Conservation (phyloP, 768 basidiomycete species). For the Sporobolomyces phaffii region DNA sequence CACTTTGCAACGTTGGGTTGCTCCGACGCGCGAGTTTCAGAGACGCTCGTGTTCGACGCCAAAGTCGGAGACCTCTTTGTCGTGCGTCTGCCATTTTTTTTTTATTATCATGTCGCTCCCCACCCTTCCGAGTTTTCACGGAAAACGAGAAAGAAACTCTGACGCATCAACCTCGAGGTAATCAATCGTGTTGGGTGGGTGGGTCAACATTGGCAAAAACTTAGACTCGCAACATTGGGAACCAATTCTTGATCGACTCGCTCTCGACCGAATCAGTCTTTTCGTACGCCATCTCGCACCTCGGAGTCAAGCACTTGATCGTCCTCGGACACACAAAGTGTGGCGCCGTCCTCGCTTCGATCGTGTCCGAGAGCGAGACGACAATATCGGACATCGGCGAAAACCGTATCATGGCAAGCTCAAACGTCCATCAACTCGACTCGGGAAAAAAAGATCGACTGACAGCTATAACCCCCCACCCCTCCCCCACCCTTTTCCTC, state of each 20-base stretch:
- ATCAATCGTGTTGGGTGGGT: too few relatives aligned
- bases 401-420: constrained; percentile 16
- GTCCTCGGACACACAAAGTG: constrained; percentile 25
- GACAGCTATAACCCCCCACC: too few relatives aligned
- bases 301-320: constrained; percentile 22
- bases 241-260: constrained; percentile 24
- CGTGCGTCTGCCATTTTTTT: background rate
- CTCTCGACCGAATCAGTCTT: constrained; percentile 25
- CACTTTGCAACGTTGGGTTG: constrained; percentile 23
- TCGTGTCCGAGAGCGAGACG: background rate
- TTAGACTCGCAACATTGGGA: constrained; percentile 34
- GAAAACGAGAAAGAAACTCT: too few relatives aligned
- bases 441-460: too few relatives aligned
- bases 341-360: constrained; percentile 24
- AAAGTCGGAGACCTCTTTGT: constrained; percentile 27
- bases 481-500: too few relatives aligned
- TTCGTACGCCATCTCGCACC: constrained; percentile 17
- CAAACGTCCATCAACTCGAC: too few relatives aligned
- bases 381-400: constrained; percentile 12
- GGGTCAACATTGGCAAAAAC: too few relatives aligned
- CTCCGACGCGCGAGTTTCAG: constrained; percentile 20
- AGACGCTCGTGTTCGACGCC: background rate
- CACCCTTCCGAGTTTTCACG: too few relatives aligned
- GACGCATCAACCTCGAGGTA: too few relatives aligned
- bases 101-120: too few relatives aligned